phyloP scores from a whole-genome alignment of 2,329 filamentous ascomycete genomes.

The Aspergillus terreus region DNA sequence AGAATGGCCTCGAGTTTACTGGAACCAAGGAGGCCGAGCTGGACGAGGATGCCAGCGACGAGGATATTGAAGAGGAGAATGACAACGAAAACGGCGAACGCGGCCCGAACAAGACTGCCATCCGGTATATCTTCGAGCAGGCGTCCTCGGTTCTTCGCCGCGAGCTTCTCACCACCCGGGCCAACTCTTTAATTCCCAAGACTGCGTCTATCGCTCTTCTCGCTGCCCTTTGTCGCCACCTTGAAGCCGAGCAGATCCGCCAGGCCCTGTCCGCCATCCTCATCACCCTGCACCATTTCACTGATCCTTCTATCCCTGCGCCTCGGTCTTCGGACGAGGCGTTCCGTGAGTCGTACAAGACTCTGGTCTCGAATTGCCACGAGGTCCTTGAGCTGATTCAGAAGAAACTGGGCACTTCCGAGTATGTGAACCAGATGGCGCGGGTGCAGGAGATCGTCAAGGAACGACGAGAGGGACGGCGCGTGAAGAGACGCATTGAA shows the following conservation, averaged over 20 bases:
- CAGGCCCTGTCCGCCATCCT: slow-evolving; percentile 64
- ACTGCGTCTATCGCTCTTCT: slow-evolving; percentile 71
- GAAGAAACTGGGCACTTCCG: slow-evolving; percentile 74
- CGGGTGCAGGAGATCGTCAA: slow-evolving; percentile 70
- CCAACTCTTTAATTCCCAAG: slow-evolving; percentile 67
- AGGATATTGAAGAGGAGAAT: slow-evolving; percentile 44
- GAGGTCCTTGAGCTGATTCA: slow-evolving; percentile 80
- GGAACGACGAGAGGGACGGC: slow-evolving; percentile 67
- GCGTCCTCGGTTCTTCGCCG: slow-evolving; percentile 75
- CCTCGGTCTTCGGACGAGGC: slow-evolving; percentile 68
- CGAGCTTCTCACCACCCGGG: slow-evolving; percentile 62
- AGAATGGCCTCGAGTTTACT: slow-evolving; percentile 50
- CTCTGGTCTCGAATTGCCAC: slow-evolving; percentile 66
- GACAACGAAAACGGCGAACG: slow-evolving; percentile 25
- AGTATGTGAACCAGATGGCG: slow-evolving; percentile 71
- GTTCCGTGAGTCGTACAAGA: slow-evolving; percentile 67
- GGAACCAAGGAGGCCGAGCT: slow-evolving; percentile 37
- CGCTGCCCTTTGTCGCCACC: slow-evolving; percentile 62
- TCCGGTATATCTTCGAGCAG: slow-evolving; percentile 75
- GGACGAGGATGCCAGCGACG: slow-evolving; percentile 38
- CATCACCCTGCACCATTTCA: slow-evolving; percentile 74
- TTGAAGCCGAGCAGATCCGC: slow-evolving; percentile 55
- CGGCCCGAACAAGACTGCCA: slow-evolving; percentile 44
- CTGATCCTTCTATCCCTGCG: slow-evolving; percentile 69
- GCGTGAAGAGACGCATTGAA: slow-evolving; percentile 84